A percentile compares a stretch with the other conserved stretches of the same genome.
Conservation (phyloP, 2,329 filamentous ascomycete species). For the Incumbomyces delicatus region DNA sequence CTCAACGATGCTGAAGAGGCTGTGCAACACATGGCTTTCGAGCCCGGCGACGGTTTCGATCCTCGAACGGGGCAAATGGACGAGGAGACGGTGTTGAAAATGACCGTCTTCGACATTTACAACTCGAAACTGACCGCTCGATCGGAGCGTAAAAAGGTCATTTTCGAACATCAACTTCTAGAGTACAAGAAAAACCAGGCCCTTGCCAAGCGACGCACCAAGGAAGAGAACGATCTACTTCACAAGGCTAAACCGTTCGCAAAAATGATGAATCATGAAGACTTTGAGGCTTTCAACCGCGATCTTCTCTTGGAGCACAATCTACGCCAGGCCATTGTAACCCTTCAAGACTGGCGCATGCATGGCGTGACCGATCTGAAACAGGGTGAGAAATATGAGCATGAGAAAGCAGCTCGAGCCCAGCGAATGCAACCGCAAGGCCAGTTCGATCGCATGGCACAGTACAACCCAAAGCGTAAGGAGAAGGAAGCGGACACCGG, state of each 20-base stretch:
- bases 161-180: slow-evolving; percentile 88
- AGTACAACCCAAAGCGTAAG: slow-evolving; percentile 49
- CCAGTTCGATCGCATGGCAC: slow-evolving; percentile 74
- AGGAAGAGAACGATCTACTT: slow-evolving; percentile 83
- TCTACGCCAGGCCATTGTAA: slow-evolving; percentile 74
- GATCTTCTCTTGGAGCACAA: slow-evolving; percentile 87
- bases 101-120: slow-evolving; percentile 98
- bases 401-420: slow-evolving; percentile 68
- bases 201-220: slow-evolving; percentile 86
- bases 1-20: slow-evolving; percentile 97
- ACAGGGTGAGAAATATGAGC: slow-evolving; percentile 83
- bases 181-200: slow-evolving; percentile 89
- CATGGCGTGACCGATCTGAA: slow-evolving; percentile 76
- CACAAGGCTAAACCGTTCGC: slow-evolving; percentile 95
- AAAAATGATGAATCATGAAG: slow-evolving; percentile 87
- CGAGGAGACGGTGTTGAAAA: slow-evolving; percentile 92
- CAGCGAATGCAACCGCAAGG: slow-evolving; percentile 60
- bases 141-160: slow-evolving; percentile 88
- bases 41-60: slow-evolving; percentile 88
- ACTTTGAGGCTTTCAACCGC: slow-evolving; percentile 78
- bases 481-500: slow-evolving; percentile 60
- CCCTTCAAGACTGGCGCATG: slow-evolving; percentile 88
- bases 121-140: slow-evolving; percentile 83
- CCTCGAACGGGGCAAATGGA: slow-evolving; percentile 75
- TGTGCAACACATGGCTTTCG: slow-evolving; percentile 96